Evolutionary conservation across 2,329 filamentous ascomycete genomes (phyloP), one percentile per base, ranked within the genome.

Genomic region (Akanthomyces lecanii): DNA sequence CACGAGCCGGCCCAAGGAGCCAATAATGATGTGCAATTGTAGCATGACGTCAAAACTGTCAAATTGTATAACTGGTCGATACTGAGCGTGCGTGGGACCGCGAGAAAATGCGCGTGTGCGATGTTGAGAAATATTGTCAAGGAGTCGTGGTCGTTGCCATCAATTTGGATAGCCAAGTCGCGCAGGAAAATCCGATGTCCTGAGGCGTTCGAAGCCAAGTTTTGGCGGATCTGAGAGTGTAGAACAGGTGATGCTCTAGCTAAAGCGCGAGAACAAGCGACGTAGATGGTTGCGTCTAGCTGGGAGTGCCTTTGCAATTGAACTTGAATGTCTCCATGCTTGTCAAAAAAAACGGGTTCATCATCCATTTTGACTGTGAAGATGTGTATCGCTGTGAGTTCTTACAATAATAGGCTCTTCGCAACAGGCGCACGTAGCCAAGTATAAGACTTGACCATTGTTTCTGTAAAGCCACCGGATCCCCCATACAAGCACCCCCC

Each of bases 61-160:
- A 57, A 4, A n/a, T 57, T 45, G 54, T 57, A 44, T 10, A 57
- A n/a, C 14, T 57, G 54, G 6, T 7, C 11, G 54, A 33, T 21
- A 18, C 5, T 23, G 25, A 57, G 23, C 8, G 54, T 57, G 40
- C 42, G 40, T 3, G 40, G 54, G 3, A 57, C 25, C 5, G 40
- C 40, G 11, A 47, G 42, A 8, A 47, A 47, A 21, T 33, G 25
- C 28, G 54, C 38, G 11, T 57, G 40, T 8, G 40, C 40, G 47
- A 57, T 57, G 40, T 57, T 47, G 40, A 57, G 28, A 30, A 56
- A 44, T 8, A 57, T 33, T 1, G 54, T n/a, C 42, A 57, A 45
- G 2, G 54, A 45, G 23, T 36, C 25, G 54, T 33, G 25, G 7
- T 57, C 25, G 38, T 30, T 18, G 21, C 23, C 53, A 10, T 44